A percentile compares a stretch with the other conserved stretches of the same genome.
phyloP scores from a whole-genome alignment of 2,329 filamentous ascomycete species.

The Fusarium miscanthi region DNA sequence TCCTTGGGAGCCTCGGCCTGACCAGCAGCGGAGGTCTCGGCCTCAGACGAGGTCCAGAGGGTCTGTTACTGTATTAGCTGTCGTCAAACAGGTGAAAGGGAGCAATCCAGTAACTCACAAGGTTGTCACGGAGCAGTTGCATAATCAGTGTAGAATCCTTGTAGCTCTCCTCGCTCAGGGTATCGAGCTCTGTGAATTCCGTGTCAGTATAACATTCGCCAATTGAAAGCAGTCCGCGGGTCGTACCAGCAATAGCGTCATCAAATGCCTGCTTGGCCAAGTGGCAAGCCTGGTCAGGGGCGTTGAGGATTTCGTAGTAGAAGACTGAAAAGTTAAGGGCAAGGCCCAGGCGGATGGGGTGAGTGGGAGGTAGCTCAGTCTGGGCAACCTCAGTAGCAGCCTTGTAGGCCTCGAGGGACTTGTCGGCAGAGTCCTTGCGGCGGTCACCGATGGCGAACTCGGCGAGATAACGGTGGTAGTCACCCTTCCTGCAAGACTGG shows the following conservation, averaged over 20 bases:
- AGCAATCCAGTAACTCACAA: slow-evolving; percentile 67
- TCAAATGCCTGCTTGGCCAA: slow-evolving; percentile 99
- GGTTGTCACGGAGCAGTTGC: slow-evolving; percentile 97
- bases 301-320: slow-evolving; percentile 99
- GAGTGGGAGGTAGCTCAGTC: slow-evolving; percentile 95
- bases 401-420: slow-evolving; percentile 97
- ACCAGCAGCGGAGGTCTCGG: slow-evolving; percentile 76
- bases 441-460: slow-evolving; percentile 95
- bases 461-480: slow-evolving; percentile 95
- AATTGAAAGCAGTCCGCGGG: background rate
- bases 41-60: slow-evolving; percentile 99
- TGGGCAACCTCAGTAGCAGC: slow-evolving; percentile 98
- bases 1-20: slow-evolving; percentile 62
- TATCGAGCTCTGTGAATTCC: slow-evolving; percentile 80
- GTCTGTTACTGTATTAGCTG: slow-evolving; percentile 69
- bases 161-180: slow-evolving; percentile 98
- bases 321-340: slow-evolving; percentile 99
- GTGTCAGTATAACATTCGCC: slow-evolving; percentile 1
- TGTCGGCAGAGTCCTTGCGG: slow-evolving; percentile 87
- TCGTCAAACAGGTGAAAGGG: background rate
- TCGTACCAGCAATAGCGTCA: slow-evolving; percentile 85
- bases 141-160: slow-evolving; percentile 99
- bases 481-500: slow-evolving; percentile 81
- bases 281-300: slow-evolving; percentile 97
- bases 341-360: slow-evolving; percentile 97